Evolutionary conservation across 2,329 filamentous ascomycete species (phyloP), one percentile per base, ranked within the genome.

Genomic region (Peltaster fructicola): DNA sequence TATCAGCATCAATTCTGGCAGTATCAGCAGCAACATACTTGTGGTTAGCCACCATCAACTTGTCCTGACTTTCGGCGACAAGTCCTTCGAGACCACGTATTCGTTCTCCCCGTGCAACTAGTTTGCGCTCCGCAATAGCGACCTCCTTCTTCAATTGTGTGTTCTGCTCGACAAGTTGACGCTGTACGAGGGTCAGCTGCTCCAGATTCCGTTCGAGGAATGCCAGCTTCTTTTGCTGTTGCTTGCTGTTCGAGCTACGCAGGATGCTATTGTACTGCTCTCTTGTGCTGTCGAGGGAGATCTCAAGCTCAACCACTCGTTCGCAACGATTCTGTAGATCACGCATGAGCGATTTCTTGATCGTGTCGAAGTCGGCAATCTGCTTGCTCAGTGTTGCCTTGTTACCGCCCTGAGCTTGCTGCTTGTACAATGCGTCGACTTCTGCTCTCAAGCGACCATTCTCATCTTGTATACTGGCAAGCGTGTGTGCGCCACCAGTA

Each of bases 141-240:
- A 98, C 88, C 56, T 98, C 88, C 63, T 98, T 95, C 72, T 98
- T 98, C 44, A 98, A 63, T 34, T 75, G 77, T 40, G 80, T 80
- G 56, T 98, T 98, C 54, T 98, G 88, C 59, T 98, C 88, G 15
- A 98, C 88, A 8, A 98, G 72, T 56, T 98, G 88, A 27, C 88
- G 73, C 56, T 98, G 88, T 26, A 98, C 88, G 47, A 92, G 81
- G 3, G 88, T 98, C 27, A 98, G 65, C 54, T 98, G 88, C 57
- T 98, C 88, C 19, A 98, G 70, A 50, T 98, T 98, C 47, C 88
- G 76, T 61, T 98, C 88, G 24, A 98, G 59, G 66, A 98, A 98
- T 9, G 88, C 90, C 79, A 98, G 95, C 68, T 98, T 98, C 76
- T 98, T 98, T 57, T 98, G 88, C 59, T 98, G 88, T 13, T 88